phyloP scores from a whole-genome alignment of 1,284 basidiomycete species.

The Cryptococcus jaspeensis region DNA sequence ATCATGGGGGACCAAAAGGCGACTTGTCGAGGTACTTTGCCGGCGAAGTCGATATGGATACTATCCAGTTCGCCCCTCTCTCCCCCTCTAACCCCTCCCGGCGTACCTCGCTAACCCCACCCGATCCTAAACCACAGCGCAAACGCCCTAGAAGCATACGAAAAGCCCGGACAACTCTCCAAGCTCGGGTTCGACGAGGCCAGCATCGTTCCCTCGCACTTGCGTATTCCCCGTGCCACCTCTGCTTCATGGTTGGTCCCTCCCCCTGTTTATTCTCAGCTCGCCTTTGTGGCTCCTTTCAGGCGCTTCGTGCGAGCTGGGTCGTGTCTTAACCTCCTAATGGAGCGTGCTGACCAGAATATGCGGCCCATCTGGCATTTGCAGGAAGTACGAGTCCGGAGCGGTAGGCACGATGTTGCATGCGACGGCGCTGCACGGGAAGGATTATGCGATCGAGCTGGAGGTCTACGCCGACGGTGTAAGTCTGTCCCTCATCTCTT shows the following conservation, averaged over 20 bases:
- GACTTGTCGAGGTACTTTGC: constrained; percentile 55
- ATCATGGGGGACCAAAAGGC: constrained; percentile 42
- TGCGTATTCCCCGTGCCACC: constrained; percentile 52
- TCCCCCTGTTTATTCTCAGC: too few species aligned
- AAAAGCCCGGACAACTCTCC: constrained; percentile 53
- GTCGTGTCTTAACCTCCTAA: too few species aligned
- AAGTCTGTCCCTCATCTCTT: constrained; percentile 14
- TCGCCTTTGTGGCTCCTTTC: too few species aligned
- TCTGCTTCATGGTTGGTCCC: constrained; percentile 48
- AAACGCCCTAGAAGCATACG: constrained; percentile 43
- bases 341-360: constrained; percentile 1
- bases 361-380: too few species aligned
- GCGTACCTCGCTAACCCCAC: too few species aligned
- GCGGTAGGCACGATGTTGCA: constrained; percentile 47
- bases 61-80: too few species aligned
- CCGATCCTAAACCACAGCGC: too few species aligned
- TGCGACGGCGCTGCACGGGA: constrained; percentile 37
- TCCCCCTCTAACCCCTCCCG: too few species aligned
- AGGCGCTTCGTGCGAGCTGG: too few species aligned
- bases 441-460: constrained; percentile 46
- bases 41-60: constrained; percentile 54
- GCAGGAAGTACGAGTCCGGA: constrained; percentile 45
- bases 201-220: constrained; percentile 45
- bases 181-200: constrained; percentile 54
- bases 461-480: constrained; percentile 47